Conservation (phyloP, 495 filamentous ascomycete genomes). For the Tuber microsphaerosporum region DNA sequence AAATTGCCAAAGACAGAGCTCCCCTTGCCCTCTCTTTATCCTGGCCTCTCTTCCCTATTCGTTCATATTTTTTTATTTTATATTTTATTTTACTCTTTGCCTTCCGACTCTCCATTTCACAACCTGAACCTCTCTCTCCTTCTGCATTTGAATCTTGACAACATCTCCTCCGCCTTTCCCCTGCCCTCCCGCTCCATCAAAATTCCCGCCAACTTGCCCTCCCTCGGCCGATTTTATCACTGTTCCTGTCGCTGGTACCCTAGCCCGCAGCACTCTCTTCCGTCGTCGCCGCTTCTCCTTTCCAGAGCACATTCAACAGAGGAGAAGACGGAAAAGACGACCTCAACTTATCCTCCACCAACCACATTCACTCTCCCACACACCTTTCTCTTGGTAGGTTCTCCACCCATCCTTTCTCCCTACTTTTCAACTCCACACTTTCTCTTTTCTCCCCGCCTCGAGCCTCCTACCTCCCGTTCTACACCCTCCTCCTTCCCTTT, state of each 20-base stretch:
- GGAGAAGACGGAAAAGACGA: neutral
- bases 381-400: slow-evolving; percentile 30
- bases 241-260: neutral
- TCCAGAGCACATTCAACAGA: neutral
- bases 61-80: neutral
- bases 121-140: slow-evolving; percentile 9
- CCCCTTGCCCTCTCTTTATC: neutral
- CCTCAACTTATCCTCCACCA: neutral
- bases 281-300: slow-evolving; percentile 3
- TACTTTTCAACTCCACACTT: slow-evolving; percentile 29
- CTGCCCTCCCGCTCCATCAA: neutral
- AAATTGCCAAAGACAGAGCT: neutral
- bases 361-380: neutral
- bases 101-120: neutral
- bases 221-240: neutral
- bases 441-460: slow-evolving; percentile 37
- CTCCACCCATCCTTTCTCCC: slow-evolving; percentile 35
- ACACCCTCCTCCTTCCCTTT: slow-evolving; percentile 29
- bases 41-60: neutral
- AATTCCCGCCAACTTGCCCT: neutral
- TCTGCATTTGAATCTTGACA: slow-evolving; percentile 35
- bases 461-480: slow-evolving; percentile 37
- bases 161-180: slow-evolving; percentile 26
- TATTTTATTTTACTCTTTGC: neutral
- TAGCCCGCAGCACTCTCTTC: neutral